Percentiles rank a stretch among this genome's conserved stretches.
Conservation (phyloP, 1,284 basidiomycete genomes). For the Anthracocystis setariae region DNA sequence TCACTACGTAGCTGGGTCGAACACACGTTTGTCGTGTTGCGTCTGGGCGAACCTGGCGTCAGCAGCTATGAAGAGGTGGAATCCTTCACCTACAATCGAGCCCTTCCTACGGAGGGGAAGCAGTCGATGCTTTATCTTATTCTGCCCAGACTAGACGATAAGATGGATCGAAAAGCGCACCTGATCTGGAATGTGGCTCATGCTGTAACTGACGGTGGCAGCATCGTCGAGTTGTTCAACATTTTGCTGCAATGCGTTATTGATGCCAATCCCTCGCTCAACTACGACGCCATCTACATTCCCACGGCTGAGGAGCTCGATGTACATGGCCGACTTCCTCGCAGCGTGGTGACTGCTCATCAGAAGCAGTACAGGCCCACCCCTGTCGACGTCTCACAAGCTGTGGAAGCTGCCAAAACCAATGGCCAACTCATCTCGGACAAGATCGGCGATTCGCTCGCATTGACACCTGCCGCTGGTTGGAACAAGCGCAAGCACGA, state of each 20-base stretch:
- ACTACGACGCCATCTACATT: conserved; percentile 20
- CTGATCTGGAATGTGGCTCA: conserved; percentile 45
- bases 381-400: conserved; percentile 3
- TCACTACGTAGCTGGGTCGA: conserved; percentile 27
- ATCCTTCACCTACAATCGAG: conserved; percentile 24
- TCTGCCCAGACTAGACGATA: conserved; percentile 13
- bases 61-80: conserved; percentile 11
- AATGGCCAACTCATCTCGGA: conserved; percentile 24
- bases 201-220: conserved; percentile 41
- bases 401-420: conserved; percentile 3
- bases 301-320: conserved; percentile 18
- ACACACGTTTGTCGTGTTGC: conserved; percentile 32
- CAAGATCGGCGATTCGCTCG: conserved; percentile 26
- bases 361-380: conserved; percentile 21
- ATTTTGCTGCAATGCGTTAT: conserved; percentile 26
- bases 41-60: conserved; percentile 16
- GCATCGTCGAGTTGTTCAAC: conserved; percentile 28
- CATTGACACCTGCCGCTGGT: conserved; percentile 2
- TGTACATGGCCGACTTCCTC: conserved; percentile 19
- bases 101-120: conserved; percentile 30
- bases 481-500: conserved; percentile 22
- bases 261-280: conserved; percentile 12
- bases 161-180: conserved; percentile 8
- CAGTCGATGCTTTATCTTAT: conserved; percentile 40
- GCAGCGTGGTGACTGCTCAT: conserved; percentile 24